Evolutionary conservation across 1,139 yeast species (phyloP).

Genomic region (Zygosaccharomyces pseudobailii): DNA sequence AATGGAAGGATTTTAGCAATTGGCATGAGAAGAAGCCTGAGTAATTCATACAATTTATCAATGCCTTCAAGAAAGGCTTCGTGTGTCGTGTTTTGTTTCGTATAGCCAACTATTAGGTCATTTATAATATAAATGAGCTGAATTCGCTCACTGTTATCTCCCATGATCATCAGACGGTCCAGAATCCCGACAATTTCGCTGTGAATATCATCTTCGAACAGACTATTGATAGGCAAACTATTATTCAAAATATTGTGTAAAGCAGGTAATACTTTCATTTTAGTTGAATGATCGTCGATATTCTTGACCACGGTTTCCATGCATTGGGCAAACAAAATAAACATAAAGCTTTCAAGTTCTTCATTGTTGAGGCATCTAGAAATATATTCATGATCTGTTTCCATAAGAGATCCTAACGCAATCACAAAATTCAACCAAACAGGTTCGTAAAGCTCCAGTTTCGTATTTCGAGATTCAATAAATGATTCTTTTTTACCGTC

Average conservation of each 20-base stretch:
- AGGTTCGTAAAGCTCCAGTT: slow-evolving; percentile 54
- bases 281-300: slow-evolving; percentile 20
- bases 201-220: slow-evolving; percentile 67
- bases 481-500: slow-evolving; percentile 17
- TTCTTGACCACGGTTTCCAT: slow-evolving; percentile 60
- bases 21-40: slow-evolving; percentile 67
- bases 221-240: slow-evolving; percentile 51
- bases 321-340: slow-evolving; percentile 79
- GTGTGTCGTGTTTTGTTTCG: slow-evolving; percentile 30
- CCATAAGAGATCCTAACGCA: slow-evolving; percentile 66
- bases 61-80: slow-evolving; percentile 47
- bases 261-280: slow-evolving; percentile 47
- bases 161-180: slow-evolving; percentile 66
- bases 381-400: slow-evolving; percentile 44
- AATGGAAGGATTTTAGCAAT: slow-evolving; percentile 58
- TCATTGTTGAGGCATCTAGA: slow-evolving; percentile 39
- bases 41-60: slow-evolving; percentile 75
- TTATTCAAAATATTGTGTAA: slow-evolving; percentile 55
- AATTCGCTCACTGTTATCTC: slow-evolving; percentile 48
- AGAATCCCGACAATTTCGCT: slow-evolving; percentile 71
- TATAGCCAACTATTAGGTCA: slow-evolving; percentile 39
- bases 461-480: slow-evolving; percentile 22
- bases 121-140: slow-evolving; percentile 54
- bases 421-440: slow-evolving; percentile 80
- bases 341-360: slow-evolving; percentile 71